phyloP scores from a whole-genome alignment of 1,139 yeast species.

The Diutina rugosa region DNA sequence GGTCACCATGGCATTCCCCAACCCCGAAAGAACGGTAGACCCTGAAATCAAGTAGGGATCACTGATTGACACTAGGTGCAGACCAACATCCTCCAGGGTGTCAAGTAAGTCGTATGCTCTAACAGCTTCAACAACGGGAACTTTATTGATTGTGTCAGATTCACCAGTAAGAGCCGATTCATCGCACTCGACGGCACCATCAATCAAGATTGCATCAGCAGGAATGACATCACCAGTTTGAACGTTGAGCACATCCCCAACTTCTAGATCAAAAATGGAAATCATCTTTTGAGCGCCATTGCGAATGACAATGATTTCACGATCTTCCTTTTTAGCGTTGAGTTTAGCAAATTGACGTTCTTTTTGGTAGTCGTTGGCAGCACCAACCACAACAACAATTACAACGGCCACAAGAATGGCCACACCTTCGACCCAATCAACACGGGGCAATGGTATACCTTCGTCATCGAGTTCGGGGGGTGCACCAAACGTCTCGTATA shows the following conservation, averaged over 20 bases:
- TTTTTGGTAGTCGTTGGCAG: conserved; percentile 90
- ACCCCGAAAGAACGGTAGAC: conserved; percentile 74
- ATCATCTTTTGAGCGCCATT: conserved; percentile 57
- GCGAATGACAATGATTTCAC: conserved; percentile 66
- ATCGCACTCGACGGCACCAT: conserved; percentile 78
- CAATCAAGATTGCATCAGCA: conserved; percentile 69
- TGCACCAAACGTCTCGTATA: conserved; percentile 86
- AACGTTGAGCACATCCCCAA: conserved; percentile 71
- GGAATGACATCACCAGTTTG: conserved; percentile 95
- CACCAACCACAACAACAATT: conserved; percentile 88
- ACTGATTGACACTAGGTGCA: conserved; percentile 24
- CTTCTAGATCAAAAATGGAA: conserved; percentile 64
- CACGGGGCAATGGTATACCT: conserved; percentile 62
- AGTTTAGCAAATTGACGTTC: conserved; percentile 86
- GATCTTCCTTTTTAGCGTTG: conserved; percentile 78
- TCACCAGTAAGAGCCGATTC: conserved; percentile 94
- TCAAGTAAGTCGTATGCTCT: conserved; percentile 12
- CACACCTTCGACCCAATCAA: conserved; percentile 98
- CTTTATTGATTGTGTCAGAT: conserved; percentile 65
- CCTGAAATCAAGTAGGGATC: conserved; percentile 90
- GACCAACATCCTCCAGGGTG: conserved; percentile 38
- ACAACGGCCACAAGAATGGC: conserved; percentile 87
- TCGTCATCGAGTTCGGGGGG: conserved; percentile 67
- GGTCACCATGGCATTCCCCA: conserved; percentile 76
- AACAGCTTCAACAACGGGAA: conserved; percentile 24